Percentiles rank a stretch among this genome's conserved stretches.
Conservation (phyloP, 1,284 basidiomycete species). For the Ustilago hordei region DNA sequence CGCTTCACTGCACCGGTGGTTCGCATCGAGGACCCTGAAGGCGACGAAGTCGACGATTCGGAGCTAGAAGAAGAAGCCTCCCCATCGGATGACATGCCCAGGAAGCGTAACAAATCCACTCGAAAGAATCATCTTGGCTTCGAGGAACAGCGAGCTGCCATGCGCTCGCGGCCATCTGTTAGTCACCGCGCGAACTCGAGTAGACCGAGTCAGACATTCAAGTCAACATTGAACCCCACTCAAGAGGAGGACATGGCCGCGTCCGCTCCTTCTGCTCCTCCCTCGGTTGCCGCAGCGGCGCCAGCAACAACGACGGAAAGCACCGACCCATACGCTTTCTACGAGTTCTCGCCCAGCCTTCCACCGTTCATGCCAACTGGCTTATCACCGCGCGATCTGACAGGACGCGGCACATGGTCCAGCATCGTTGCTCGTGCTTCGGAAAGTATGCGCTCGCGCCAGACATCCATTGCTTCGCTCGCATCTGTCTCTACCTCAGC, state of each 20-base stretch:
- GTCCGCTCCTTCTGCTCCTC: not conserved
- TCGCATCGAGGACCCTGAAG: constrained; percentile 41
- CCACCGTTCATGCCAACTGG: constrained; percentile 58
- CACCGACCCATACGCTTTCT: constrained; percentile 50
- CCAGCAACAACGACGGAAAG: not conserved
- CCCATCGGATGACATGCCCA: constrained; percentile 25
- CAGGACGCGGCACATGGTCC: constrained; percentile 58
- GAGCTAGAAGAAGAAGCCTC: constrained; percentile 23
- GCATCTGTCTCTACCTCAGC: constrained; percentile 15
- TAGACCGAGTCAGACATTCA: constrained; percentile 20
- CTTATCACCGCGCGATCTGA: constrained; percentile 49
- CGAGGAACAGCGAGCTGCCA: constrained; percentile 48
- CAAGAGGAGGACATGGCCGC: constrained; percentile 6
- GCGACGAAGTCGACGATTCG: constrained; percentile 26
- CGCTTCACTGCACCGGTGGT: constrained; percentile 33
- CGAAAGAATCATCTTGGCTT: constrained; percentile 33
- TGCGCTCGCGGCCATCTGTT: constrained; percentile 10
- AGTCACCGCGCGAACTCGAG: constrained; percentile 8
- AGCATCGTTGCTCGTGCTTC: constrained; percentile 58
- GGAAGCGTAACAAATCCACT: constrained; percentile 43
- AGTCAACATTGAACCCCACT: constrained; percentile 7
- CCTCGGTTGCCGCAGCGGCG: not conserved
- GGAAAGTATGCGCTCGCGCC: constrained; percentile 27
- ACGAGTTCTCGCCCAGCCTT: constrained; percentile 60
- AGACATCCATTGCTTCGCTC: constrained; percentile 38